Conservation (phyloP, 371 early-diverging fungal species). For the Mortierella sp. region DNA sequence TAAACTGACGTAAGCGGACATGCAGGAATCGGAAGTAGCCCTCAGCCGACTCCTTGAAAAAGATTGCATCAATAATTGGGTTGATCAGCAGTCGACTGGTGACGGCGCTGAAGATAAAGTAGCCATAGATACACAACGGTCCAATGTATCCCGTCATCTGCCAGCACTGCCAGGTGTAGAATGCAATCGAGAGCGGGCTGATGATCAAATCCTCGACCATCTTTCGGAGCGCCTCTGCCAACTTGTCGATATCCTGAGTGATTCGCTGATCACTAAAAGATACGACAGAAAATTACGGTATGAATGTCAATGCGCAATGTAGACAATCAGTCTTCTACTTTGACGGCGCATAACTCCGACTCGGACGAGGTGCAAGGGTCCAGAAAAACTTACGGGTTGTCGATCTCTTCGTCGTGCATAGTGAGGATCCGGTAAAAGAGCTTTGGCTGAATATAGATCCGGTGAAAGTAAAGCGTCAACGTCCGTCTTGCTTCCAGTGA, state of each 20-base stretch:
- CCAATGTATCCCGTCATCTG: slow-evolving; percentile 77
- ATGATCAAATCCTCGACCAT: slow-evolving; percentile 80
- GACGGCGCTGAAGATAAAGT: slow-evolving; percentile 78
- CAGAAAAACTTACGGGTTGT: slow-evolving; percentile 74
- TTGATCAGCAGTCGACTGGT: slow-evolving; percentile 73
- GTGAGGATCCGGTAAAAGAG: slow-evolving; percentile 72
- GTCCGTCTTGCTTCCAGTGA: slow-evolving; percentile 68
- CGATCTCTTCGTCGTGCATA: slow-evolving; percentile 65
- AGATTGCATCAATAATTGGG: slow-evolving; percentile 84
- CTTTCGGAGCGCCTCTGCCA: slow-evolving; percentile 71
- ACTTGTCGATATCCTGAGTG: slow-evolving; percentile 90
- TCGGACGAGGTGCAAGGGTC: not conserved
- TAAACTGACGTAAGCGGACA: slow-evolving; percentile 77
- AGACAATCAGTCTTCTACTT: slow-evolving; percentile 2
- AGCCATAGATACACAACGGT: slow-evolving; percentile 78
- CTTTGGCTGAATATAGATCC: slow-evolving; percentile 71
- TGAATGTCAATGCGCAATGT: not conserved
- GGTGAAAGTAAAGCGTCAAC: slow-evolving; percentile 73
- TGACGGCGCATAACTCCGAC: not conserved
- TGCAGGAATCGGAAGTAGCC: slow-evolving; percentile 85
- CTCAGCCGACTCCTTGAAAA: slow-evolving; percentile 82
- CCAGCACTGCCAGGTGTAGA: slow-evolving; percentile 85
- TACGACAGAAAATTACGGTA: not conserved
- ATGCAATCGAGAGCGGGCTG: slow-evolving; percentile 80
- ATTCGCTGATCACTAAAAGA: slow-evolving; percentile 86